phyloP scores from a whole-genome alignment of 2,329 filamentous ascomycete species.

The Colletotrichum camelliae region DNA sequence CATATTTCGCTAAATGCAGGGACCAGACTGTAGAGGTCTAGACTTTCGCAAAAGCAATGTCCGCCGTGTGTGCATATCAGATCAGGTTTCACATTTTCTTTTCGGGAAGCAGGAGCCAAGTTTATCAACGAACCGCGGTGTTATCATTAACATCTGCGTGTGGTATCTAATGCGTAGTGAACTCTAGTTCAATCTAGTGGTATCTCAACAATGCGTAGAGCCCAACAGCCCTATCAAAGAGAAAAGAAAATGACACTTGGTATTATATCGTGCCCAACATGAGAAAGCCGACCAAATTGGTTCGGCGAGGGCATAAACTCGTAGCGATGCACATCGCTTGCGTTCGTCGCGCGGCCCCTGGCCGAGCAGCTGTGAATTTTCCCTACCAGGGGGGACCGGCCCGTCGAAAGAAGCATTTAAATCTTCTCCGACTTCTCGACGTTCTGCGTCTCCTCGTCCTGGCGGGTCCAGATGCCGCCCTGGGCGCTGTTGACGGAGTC shows the following conservation, averaged over 20 bases:
- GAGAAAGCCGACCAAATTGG: not conserved
- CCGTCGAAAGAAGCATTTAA: not conserved
- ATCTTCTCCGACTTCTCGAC: slow-evolving; percentile 14
- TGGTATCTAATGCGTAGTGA: slow-evolving; percentile 17
- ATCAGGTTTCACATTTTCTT: not conserved
- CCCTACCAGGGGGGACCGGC: not conserved
- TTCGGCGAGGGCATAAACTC: slow-evolving; percentile 9
- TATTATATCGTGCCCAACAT: not conserved
- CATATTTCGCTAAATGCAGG: not conserved
- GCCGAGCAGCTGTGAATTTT: not conserved
- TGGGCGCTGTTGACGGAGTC: slow-evolving; percentile 2
- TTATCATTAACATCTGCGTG: slow-evolving; percentile 6
- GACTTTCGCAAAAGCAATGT: not conserved
- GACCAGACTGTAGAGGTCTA: not conserved
- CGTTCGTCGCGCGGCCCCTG: not conserved
- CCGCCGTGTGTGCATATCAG: not conserved
- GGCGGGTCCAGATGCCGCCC: slow-evolving; percentile 14
- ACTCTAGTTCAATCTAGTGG: slow-evolving; percentile 18
- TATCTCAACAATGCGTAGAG: slow-evolving; percentile 10
- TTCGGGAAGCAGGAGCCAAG: not conserved
- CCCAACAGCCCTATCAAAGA: not conserved
- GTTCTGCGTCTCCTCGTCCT: slow-evolving; percentile 20
- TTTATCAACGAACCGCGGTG: not conserved
- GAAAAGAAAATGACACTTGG: slow-evolving; percentile 5
- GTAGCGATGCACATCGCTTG: slow-evolving; percentile 3